Percentiles rank a stretch among this genome's conserved stretches.
Evolutionary conservation across 495 filamentous ascomycete genomes (phyloP).

Genomic region (Lentithecium fluviatile): DNA sequence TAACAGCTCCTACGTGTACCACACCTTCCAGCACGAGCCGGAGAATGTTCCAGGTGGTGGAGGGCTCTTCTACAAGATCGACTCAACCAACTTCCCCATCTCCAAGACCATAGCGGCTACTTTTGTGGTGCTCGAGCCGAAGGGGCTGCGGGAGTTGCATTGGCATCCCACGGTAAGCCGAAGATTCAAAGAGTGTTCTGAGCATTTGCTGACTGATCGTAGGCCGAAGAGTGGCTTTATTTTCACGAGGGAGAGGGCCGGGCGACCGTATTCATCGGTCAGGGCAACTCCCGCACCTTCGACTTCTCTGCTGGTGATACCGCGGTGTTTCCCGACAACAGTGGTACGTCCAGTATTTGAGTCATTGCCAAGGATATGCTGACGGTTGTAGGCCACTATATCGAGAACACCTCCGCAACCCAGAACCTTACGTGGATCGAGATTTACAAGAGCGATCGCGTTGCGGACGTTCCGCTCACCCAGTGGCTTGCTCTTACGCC

Average conservation of each 20-base stretch:
- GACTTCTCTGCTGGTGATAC: constrained; percentile 65
- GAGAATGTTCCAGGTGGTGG: constrained; percentile 59
- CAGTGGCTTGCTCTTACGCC: constrained; percentile 67
- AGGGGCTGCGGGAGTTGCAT: constrained; percentile 61
- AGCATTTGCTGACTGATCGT: constrained; percentile 16
- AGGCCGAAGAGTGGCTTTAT: constrained; percentile 67
- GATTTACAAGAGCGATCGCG: constrained; percentile 63
- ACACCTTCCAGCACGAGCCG: constrained; percentile 51
- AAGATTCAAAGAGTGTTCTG: background rate
- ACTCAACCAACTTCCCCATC: constrained; percentile 61
- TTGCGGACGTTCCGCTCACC: constrained; percentile 60
- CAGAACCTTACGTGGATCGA: constrained; percentile 65
- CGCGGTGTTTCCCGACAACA: constrained; percentile 64
- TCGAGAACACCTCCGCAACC: constrained; percentile 62
- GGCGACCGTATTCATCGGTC: constrained; percentile 62
- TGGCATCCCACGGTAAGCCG: constrained; percentile 64
- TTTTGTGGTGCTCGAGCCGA: constrained; percentile 59
- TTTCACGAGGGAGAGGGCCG: constrained; percentile 59
- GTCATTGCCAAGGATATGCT: background rate
- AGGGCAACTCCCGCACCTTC: constrained; percentile 58
- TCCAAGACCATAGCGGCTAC: constrained; percentile 61
- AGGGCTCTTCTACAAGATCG: constrained; percentile 59
- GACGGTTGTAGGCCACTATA: constrained; percentile 51
- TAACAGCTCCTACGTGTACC: constrained; percentile 59
- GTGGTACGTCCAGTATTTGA: constrained; percentile 41